Evolutionary conservation across 495 filamentous ascomycete species (phyloP), one percentile per base, ranked within the genome.

Genomic region (Penicillium malachiteum): DNA sequence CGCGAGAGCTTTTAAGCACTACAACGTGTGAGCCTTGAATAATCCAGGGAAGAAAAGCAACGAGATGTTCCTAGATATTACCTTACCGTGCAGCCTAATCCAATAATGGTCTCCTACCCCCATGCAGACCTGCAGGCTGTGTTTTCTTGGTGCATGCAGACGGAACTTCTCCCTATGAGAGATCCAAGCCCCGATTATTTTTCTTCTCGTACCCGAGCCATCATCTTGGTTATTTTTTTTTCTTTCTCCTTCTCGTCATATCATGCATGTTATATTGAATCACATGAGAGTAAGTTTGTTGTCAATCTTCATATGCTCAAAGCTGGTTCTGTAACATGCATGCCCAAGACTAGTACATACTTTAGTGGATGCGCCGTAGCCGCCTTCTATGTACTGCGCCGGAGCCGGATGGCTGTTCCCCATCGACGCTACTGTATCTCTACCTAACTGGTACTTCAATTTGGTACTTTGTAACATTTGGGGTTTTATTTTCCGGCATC

Each of bases 301-400:
- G 33, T 34, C 16, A 5, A 10, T 17, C 5, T 43, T 3, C 16
- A 43, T 1, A 7, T 43, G 7, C 14, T n/a, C 21, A n/a, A 33
- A 12, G 37, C n/a, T 41, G 44, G 18, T 14, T 40, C 37, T 17
- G 57, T 57, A 65, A 63, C 62, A 62, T 54, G 49, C 13, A 53
- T 67, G 65, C 62, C 60, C 57, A 50, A 55, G 61, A 55, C 56
- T 53, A 50, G 58, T 67, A 55, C 57, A 59, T 61, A 55, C 54
- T 64, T 65, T 46, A 45, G 52, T 46, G 52, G 58, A 64, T 65
- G 64, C 64, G 64, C 64, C 51, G 65, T 63, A 65, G 54, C 65
- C 65, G 58, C 58, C 31, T 50, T 32, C 52, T 44, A n/a, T n/a
- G 40, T 37, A 35, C 31, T 18, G 40, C 14, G 13, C 31, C 37